Base-by-base conservation (phyloP, 176 grass and related monocot genomes). In the Carex scoparia region DNA sequence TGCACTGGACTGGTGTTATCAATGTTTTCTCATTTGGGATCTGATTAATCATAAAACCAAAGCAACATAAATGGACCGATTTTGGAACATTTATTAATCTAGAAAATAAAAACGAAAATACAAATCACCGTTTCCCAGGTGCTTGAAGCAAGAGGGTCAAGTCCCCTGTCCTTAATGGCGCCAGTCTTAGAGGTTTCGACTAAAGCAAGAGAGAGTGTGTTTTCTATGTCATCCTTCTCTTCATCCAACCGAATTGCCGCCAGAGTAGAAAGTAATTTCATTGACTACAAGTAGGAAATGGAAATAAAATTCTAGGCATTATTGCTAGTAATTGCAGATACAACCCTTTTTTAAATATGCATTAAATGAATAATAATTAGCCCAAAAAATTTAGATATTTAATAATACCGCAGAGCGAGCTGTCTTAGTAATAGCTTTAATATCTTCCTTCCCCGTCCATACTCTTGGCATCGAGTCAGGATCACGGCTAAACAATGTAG, bases 381-480 rank as follows among this genome's bases (percentile, higher is more conserved):
- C 16, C 79, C 23, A 32, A 58, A 59, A 48, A 28, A 61, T 53
- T 65, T 84, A 19, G 75, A 57, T 76, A 82, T 79, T 84, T 68
- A 79, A 28, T 82, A 60, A 60, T 99, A 99, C 97, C 58, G 86
- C 90, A 88, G 93, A 94, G 35, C 93, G 93, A 83, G 97, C 93
- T 59, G 90, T 83, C 93, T 99, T 99, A 72, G 97, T 99, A 58
- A 99, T 99, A 57, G 97, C 85, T 91, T 91, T 99, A 56, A 99
- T 95, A 82, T 99, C 97, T 87, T 99, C 97, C 62, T 96, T 99
- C 82, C 97, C 97, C 42, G 97, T 96, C 97, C 97, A 99, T 61
- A 99, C 85, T 82, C 97, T 91, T 73, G 93, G 97, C 93, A 99
- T 99, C 1, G 95, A 98, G 68, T 99, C 97, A 79, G 88, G 85